Base-by-base conservation (phyloP, 164 flowering plant genomes). In the Nymphaea thermarum region DNA sequence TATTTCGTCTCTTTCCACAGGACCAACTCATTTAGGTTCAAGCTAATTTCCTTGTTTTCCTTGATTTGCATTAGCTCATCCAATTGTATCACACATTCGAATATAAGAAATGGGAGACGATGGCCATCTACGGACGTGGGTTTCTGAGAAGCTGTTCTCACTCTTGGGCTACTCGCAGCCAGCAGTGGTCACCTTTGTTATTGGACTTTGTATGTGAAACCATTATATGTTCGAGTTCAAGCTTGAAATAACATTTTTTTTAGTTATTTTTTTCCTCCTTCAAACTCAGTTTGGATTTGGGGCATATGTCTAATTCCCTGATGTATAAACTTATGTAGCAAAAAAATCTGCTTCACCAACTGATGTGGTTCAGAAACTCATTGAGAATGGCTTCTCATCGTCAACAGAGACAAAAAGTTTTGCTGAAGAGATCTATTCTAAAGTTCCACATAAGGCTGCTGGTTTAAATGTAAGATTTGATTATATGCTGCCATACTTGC, bases 281-380 rank as follows among this genome's bases (percentile, higher is more conserved):
- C 1, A 25, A 25, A 25, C 36, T 25, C 36, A 25, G 36, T 25
- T 25, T 25, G 36, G 36, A 25, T 0, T 25, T 25, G 36, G 36
- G 36, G 36, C 17, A 11, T 4, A 43, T 11, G 42, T 57, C 57
- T 64, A 17, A 63, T 65, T 68, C 43, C 65, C 12, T 44, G 17
- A 55, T 6, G n/a, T 6, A 14, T 60, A 1, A 44, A 67, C n/a
- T 25, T 3, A 68, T 82, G 78, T 80, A 90, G 96, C 96, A 65
- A 89, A 90, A 76, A 74, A 84, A 71, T 86, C 96, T 1, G 75
- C 81, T 60, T 92, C 99, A 2, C 89, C 94, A 11, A 78, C 79
- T 69, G 90, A 89, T 66, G 73, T 89, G 25, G 69, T 70, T 45
- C 74, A 71, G 8, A 75, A 83, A 76, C 82, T 95, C 8, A 78